Evolutionary conservation across 805 yeast genomes (phyloP).

Genomic region (Aciculoconidium aculeatum): DNA sequence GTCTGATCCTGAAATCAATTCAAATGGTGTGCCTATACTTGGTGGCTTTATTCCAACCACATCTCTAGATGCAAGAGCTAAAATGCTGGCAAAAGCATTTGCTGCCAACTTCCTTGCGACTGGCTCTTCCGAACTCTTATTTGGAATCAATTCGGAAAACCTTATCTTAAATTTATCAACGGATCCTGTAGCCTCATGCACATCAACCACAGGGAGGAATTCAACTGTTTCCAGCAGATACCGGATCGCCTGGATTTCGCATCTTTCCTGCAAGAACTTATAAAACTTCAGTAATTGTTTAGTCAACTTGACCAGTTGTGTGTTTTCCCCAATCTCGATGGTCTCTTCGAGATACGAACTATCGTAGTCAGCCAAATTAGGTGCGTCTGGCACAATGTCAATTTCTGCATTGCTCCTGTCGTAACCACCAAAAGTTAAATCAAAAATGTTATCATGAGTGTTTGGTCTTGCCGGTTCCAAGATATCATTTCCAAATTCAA

Average conservation of each 20-base stretch:
- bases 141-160: constrained; percentile 15
- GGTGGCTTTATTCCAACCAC: constrained; percentile 7
- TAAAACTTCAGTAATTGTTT: constrained; percentile 11
- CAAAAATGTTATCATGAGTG: constrained; percentile 12
- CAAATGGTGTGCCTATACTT: not conserved
- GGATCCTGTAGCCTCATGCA: no score
- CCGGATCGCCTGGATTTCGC: constrained; percentile 1
- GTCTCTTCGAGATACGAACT: no score
- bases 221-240: no score
- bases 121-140: constrained; percentile 5
- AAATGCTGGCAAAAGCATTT: constrained; percentile 21
- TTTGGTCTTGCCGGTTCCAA: constrained; percentile 2
- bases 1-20: not conserved
- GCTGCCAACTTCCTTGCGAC: constrained; percentile 20
- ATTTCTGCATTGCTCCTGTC: constrained; percentile 11
- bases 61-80: constrained; percentile 20
- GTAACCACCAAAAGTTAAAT: constrained; percentile 18
- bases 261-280: constrained; percentile 8
- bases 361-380: not conserved
- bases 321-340: no score
- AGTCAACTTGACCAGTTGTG: constrained; percentile 4
- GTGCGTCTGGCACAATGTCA: constrained; percentile 8
- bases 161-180: no score
- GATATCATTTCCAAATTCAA: constrained; percentile 1
- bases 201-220: no score